Evolutionary conservation across 1,284 basidiomycete genomes (phyloP), one percentile per base, ranked within the genome.

Genomic region (Sphagnurus paluster): DNA sequence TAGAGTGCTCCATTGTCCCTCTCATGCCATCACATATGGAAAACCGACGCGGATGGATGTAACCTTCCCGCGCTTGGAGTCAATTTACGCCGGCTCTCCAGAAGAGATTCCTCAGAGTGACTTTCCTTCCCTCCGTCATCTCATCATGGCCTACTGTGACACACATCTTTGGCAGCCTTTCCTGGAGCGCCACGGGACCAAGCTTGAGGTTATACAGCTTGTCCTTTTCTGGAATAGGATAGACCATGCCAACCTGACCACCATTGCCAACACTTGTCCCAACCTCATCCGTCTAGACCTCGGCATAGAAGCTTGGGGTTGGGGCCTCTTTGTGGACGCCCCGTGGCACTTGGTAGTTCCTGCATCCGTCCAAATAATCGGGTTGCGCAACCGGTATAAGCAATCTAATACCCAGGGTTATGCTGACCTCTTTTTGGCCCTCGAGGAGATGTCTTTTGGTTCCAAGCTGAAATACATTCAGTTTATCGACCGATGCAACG

Each of bases 51-150:
- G 33, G 9, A 16, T 20, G 7, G 9, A 17, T 17, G 37, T 26
- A 5, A 10, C 34, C 3, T 25, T 58, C 9, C 20, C 19, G 17
- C 39, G 40, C 21, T 24, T 56, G 19, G 34, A 48, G 36, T 24
- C 14, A 2, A 36, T 42, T 35, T 44, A 30, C 17, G n/a, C n/a
- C n/a, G n/a, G n/a, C n/a, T 32, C 21, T 39, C 14, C 11, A 13
- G 16, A 3, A 2, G 9, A 32, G 4, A 28, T 24, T 6, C 17
- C 30, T 2, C 5, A 7, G 20, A 36, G 36, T 24, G 20, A 45
- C 13, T 37, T 53, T n/a, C 52, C 56, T 17, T 55, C 46, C 28
- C 45, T 58, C 10, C 53, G 53, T 24, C 49, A 45, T 39, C 42
- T 56, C 42, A 44, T 51, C n/a, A 19, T 47, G 5, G 25, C 38